Conservation (phyloP, 2,329 filamentous ascomycete species). For the Cadophora sp. region DNA sequence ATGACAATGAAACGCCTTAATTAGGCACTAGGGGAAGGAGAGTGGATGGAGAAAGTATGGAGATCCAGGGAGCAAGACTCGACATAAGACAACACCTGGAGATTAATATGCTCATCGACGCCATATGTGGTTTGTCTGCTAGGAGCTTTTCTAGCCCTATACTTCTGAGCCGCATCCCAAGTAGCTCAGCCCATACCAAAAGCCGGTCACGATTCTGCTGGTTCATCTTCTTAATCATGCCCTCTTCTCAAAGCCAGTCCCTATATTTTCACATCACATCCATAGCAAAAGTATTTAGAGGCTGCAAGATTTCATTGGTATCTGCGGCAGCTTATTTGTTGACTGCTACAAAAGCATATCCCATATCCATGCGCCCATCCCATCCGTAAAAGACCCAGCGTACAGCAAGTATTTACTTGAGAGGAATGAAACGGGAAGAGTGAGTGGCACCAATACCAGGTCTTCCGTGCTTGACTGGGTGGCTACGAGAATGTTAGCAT, state of each 20-base stretch:
- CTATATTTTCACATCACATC: background rate
- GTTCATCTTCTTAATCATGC: background rate
- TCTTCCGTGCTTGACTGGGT: conserved; percentile 99
- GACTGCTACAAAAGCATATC: conserved; percentile 33
- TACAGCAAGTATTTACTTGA: conserved; percentile 75
- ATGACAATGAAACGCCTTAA: too few relatives aligned
- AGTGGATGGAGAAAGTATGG: too few relatives aligned
- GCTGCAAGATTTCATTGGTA: conserved; percentile 33
- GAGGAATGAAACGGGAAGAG: conserved; percentile 99
- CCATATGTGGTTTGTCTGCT: too few relatives aligned
- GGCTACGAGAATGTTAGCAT: conserved; percentile 71
- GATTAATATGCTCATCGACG: too few relatives aligned
- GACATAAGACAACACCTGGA: too few relatives aligned
- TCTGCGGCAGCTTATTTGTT: conserved; percentile 32
- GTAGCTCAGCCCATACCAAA: background rate
- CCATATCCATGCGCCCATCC: conserved; percentile 36
- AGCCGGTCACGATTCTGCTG: background rate
- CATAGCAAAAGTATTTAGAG: conserved; percentile 4
- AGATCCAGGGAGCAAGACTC: too few relatives aligned
- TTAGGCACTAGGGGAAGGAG: too few relatives aligned
- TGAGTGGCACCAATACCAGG: conserved; percentile 99
- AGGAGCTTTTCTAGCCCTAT: too few relatives aligned
- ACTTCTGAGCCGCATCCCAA: too few relatives aligned
- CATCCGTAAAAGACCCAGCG: conserved; percentile 35
- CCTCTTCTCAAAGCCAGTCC: background rate